Base-by-base conservation (phyloP, 176 grass and related monocot genomes). In the Hordeum marinum region DNA sequence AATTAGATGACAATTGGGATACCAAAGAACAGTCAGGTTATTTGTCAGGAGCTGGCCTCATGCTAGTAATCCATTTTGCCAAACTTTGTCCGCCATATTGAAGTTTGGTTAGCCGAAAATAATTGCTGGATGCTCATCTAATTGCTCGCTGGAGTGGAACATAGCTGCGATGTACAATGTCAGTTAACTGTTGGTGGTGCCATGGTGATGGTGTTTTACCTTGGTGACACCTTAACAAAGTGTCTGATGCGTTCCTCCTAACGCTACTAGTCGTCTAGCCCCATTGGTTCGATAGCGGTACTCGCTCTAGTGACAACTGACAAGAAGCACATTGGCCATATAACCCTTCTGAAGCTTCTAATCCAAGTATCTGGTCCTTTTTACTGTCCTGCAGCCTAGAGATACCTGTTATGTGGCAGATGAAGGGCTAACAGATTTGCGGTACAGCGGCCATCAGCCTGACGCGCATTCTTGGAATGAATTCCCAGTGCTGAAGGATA, bases 401-500 rank as follows among this genome's bases (percentile, higher is more conserved):
- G 93, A 96, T 71, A 84, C 79, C 1, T 94, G 91, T 62, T 99
- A 99, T 83, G 80, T 96, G 41, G 93, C 96, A 26, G 89, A 88
- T 34, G 25, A 88, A 72, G 93, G 91, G 42, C 86, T 96, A 50
- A 70, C 88, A n/a, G 86, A 76, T 63, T 82, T 99, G 84, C 87
- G 72, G 70, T 92, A 99, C 46, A 99, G 96, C 15, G 96, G 93
- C 4, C 84, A 94, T 75, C 91, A 91, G 42, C 88, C 91, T 55
- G 27, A 82, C 26, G 69, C 86, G 6, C 77, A 99, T 82, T 90
- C 93, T 80, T 96, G 96, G 93, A 84, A 99, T 83, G 96, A 94
- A 66, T 99, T 94, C 77, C 91, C 91, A 25, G 55, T 89, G 45
- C 90, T 99, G 39, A 99, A 92, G 80, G 90, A 96, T 54, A 91